Conservation (phyloP, 495 filamentous ascomycete genomes). For the Aspergillus leporis region DNA sequence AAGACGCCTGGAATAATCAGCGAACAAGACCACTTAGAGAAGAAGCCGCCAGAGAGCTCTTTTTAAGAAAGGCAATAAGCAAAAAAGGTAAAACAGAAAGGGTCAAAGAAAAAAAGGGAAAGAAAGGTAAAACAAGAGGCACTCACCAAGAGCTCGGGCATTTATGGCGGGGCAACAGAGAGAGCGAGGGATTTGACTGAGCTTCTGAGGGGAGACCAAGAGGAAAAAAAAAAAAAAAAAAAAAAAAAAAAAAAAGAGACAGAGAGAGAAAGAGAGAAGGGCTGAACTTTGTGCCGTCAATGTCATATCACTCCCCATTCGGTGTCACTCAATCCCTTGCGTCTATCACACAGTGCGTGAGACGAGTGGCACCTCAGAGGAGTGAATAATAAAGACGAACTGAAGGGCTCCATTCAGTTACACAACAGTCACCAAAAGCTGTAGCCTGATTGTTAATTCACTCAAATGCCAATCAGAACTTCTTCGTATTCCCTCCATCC, state of each 20-base stretch:
- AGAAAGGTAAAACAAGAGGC: neutral
- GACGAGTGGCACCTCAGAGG: neutral
- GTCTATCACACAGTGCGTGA: neutral
- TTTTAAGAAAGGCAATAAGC: neutral
- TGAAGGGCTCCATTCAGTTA: neutral
- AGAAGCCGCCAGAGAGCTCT: neutral
- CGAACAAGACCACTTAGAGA: neutral
- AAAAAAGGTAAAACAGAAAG: neutral
- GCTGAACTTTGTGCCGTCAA: neutral
- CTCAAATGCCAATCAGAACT: neutral
- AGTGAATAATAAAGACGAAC: neutral
- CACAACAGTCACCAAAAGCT: neutral
- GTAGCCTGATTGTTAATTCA: neutral
- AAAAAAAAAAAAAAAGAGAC: neutral
- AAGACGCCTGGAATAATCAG: neutral
- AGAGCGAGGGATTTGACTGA: neutral
- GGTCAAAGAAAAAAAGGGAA: neutral
- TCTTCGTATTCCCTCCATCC: neutral
- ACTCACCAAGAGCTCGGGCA: neutral
- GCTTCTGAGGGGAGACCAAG: neutral
- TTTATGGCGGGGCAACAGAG: slow-evolving; percentile 1
- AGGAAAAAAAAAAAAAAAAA: neutral
- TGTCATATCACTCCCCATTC: neutral
- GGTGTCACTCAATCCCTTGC: slow-evolving; percentile 1
- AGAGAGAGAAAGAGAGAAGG: neutral